These are phyloP conservation scores for Penicillium sp. DNA, from an alignment of 2,329 filamentous ascomycete species.

Conservation along the genomic window DNA sequence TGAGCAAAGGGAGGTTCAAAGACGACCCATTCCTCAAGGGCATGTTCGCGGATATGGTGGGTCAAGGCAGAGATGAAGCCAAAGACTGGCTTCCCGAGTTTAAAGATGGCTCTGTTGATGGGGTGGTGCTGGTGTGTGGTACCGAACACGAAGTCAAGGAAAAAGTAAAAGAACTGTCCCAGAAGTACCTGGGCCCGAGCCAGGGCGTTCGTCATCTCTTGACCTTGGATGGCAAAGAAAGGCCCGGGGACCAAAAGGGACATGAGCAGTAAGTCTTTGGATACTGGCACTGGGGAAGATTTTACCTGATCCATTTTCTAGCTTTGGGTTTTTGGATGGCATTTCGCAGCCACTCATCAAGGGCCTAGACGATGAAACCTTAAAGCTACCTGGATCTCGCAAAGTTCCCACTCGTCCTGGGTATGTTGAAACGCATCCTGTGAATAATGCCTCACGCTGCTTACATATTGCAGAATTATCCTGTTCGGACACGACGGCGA, in stretches of 20 bases:
- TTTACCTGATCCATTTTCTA: conserved; percentile 9
- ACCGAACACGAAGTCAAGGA: neutral
- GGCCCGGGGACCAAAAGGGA: neutral
- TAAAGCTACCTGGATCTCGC: neutral
- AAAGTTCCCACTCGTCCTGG: conserved; percentile 22
- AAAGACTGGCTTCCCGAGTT: conserved; percentile 8
- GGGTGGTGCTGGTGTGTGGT: conserved; percentile 7
- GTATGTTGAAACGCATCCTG: conserved; percentile 13
- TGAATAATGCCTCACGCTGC: conserved; percentile 17
- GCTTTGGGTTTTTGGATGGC: conserved; percentile 49
- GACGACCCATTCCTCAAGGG: conserved; percentile 16
- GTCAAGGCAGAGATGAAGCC: conserved; percentile 9
- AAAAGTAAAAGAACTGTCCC: neutral
- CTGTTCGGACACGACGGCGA: conserved; percentile 43
- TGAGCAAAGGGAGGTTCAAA: neutral
- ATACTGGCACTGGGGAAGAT: neutral
- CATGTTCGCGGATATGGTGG: conserved; percentile 12
- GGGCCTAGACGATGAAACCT: conserved; percentile 28
- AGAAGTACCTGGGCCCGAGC: conserved; percentile 1
- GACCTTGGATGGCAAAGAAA: conserved; percentile 1
- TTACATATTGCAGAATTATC: conserved; percentile 32
- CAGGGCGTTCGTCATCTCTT: neutral
- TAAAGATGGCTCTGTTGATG: conserved; percentile 6
- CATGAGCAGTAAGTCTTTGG: conserved; percentile 19
- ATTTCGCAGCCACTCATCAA: conserved; percentile 44